phyloP scores from a whole-genome alignment of 2,329 filamentous ascomycete genomes.

The Lachnellula arida region DNA sequence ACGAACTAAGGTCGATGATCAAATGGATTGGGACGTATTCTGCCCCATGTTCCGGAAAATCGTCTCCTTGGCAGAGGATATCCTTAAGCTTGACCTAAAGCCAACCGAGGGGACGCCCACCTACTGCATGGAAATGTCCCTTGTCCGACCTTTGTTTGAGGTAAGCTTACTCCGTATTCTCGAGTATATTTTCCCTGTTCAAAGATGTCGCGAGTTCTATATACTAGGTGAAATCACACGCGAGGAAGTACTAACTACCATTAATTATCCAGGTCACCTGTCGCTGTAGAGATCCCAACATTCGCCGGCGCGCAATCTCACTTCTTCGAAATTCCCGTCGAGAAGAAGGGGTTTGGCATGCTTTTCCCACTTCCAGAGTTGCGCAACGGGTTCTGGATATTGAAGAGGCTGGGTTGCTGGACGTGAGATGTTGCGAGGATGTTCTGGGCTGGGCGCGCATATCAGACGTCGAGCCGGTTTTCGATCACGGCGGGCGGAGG shows the following conservation, averaged over 20 bases:
- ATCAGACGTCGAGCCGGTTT: background rate
- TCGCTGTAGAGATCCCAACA: slow-evolving; percentile 52
- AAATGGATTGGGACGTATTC: no score
- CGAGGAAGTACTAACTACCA: slow-evolving; percentile 34
- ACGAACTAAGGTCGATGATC: no score
- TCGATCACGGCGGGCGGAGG: background rate
- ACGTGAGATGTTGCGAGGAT: background rate
- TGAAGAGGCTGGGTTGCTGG: slow-evolving; percentile 2
- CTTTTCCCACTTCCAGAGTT: slow-evolving; percentile 8
- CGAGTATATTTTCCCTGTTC: background rate
- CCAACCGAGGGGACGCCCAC: no score
- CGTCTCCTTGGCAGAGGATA: no score
- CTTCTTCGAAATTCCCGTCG: slow-evolving; percentile 53
- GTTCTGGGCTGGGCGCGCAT: background rate
- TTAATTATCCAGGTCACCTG: slow-evolving; percentile 59
- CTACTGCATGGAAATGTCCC: no score
- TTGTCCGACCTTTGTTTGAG: no score
- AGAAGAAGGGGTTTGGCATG: slow-evolving; percentile 64
- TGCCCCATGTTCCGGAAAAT: no score
- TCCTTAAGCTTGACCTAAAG: no score
- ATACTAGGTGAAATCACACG: background rate
- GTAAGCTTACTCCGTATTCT: no score
- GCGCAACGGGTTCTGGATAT: slow-evolving; percentile 8
- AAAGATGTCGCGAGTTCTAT: background rate
- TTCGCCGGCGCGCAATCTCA: slow-evolving; percentile 55